phyloP scores from a whole-genome alignment of 106 monocot species.

The Vanilla planifolia region DNA sequence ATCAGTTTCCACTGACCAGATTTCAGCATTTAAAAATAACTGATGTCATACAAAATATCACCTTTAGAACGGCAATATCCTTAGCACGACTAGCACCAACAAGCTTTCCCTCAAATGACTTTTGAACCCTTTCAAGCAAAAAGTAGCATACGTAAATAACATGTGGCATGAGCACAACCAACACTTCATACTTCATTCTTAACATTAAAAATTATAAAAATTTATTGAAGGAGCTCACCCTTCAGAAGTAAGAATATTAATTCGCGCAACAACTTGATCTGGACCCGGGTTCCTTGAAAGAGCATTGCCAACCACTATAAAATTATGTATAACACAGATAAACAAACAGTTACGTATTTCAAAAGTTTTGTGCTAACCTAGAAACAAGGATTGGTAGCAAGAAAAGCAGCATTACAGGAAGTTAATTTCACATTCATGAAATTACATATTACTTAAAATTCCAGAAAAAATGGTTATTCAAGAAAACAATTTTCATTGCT shows the following conservation, averaged over 20 bases:
- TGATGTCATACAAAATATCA: conserved; percentile 3
- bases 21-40: not conserved
- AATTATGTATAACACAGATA: not conserved
- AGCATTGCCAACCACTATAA: conserved; percentile 88
- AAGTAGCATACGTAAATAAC: conserved; percentile 1
- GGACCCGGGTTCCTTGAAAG: conserved; percentile 75
- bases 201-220: not conserved
- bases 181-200: not conserved
- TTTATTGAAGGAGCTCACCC: conserved; percentile 42
- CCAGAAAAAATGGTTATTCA: conserved; percentile 1
- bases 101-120: conserved; percentile 87
- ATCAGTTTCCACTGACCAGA: no score
- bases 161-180: not conserved
- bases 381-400: not conserved
- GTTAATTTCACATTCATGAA: no score
- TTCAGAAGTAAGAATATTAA: conserved; percentile 81
- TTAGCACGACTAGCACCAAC: conserved; percentile 82
- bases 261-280: conserved; percentile 90
- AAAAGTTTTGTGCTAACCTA: not conserved
- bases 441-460: no score
- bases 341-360: not conserved
- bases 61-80: conserved; percentile 95
- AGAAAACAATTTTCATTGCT: not conserved
- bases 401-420: not conserved
- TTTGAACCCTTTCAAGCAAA: conserved; percentile 65